Conservation (phyloP, 176 grass and related monocot species). For the Miscanthus lutarioriparius region DNA sequence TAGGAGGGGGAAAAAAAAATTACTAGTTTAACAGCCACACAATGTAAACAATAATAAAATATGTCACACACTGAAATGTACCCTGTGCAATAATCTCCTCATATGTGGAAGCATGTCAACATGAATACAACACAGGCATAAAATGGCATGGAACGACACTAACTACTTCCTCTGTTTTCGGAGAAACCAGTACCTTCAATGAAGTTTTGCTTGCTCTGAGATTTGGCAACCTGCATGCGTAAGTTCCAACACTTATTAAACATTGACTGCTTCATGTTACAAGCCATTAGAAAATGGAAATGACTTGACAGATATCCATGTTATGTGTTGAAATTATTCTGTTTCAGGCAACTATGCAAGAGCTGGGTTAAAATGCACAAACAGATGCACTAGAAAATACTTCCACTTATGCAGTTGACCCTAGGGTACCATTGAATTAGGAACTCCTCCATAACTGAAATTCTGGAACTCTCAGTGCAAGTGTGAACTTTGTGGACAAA, state of each 20-base stretch:
- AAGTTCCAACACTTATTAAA: slow-evolving; percentile 27
- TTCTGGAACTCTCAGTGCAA: neutral
- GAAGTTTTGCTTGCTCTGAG: slow-evolving; percentile 35
- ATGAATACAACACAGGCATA: slow-evolving; percentile 27
- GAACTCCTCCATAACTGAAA: neutral
- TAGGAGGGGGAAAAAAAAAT: neutral
- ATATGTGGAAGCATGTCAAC: neutral
- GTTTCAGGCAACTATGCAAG: slow-evolving; percentile 8
- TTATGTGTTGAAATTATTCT: neutral
- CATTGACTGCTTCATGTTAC: slow-evolving; percentile 2
- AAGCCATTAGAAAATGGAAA: neutral
- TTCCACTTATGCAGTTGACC: neutral
- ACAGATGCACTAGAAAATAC: neutral
- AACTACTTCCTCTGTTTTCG: slow-evolving; percentile 26
- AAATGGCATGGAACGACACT: slow-evolving; percentile 8
- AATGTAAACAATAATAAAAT: neutral
- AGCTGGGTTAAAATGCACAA: slow-evolving; percentile 8
- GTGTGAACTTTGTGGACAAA: slow-evolving; percentile 1
- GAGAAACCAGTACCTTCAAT: slow-evolving; percentile 43
- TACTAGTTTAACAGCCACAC: neutral
- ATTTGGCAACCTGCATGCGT: slow-evolving; percentile 33
- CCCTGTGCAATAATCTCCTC: neutral
- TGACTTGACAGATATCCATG: neutral
- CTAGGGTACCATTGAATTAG: neutral
- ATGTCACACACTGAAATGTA: slow-evolving; percentile 11